Evolutionary conservation across 441 rosid genomes (phyloP), one percentile per base, ranked within the genome.

Genomic region (Pelargonium citronellum): DNA sequence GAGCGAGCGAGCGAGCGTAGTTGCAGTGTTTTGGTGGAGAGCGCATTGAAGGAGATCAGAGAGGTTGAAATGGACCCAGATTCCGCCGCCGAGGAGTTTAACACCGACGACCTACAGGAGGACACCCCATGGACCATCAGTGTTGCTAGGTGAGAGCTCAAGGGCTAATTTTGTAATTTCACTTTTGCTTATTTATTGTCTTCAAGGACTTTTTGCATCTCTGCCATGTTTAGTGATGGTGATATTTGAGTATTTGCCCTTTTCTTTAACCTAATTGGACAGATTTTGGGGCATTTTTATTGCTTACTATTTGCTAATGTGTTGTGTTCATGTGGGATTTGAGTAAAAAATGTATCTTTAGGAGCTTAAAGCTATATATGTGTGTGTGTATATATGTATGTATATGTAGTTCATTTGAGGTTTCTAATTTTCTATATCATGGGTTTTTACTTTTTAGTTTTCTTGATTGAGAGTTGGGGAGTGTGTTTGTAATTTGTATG

Each of bases 41-140:
- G 67, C 64, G 24, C 85, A 1, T 69, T 76, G 70, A 79, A 80
- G 72, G 87, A 85, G 75, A 67, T 77, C 61, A 75, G 75, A 61
- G 84, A 83, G 47, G 72, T 73, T 12, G 87, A 82, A 16, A 46
- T 75, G 71, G 89, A 86, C 65, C 37, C 84, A 51, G 82, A 79
- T 69, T 41, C 87, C 20, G 71, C 81, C 49, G 87, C 81, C 4
- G 98, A 93, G 79, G 96, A 89, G 71, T 81, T 85, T 24, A 90
- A 92, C 85, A 81, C 91, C 11, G 88, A 87, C 78, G 97, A 92
- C 74, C 41, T 55, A 0, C 90, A 83, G 3, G 57, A 49, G 16
- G 57, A 49, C 11, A 49, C 57, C 57, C 57, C 57, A 49, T 49
- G 57, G 57, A 49, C 16, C 57, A 49, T 15, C 57, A 49, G 16